Base-by-base conservation (phyloP, 2,329 filamentous ascomycete species). In the Calcarisporium arbuscula region DNA sequence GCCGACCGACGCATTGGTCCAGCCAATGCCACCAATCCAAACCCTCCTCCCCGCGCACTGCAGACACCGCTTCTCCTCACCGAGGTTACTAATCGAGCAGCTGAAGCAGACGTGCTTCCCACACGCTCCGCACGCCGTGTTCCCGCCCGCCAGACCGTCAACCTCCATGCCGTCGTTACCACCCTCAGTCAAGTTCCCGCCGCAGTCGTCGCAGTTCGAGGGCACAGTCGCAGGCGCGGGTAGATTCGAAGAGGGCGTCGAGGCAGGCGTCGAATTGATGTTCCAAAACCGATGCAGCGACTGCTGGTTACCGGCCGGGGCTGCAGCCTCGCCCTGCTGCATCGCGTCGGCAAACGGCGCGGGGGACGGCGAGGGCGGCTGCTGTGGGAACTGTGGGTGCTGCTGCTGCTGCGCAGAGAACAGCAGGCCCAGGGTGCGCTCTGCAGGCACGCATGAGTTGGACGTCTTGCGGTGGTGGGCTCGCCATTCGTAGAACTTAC, bases 251-350 rank as follows among this genome's bases (percentile, higher is more conserved):
- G 58, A 47, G 1, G 44, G 39, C 3, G 50, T 48, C 0, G 54
- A 32, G 10, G 46, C 42, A 5, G 65, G 51, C 0, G 58, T 52
- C 0, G 61, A 58, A 2, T 61, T 65, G 11, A 80, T 62, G n/a
- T 66, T 65, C 74, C 74, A 82, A 57, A 80, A 81, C 26, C 61
- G 70, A 52, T 80, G 74, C 0, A 81, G 60, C 1, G 70, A 77
- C 50, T 80, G 75, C 16, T 40, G 38, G 12, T 38, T 44, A 8
- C 37, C 29, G 8, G 9, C 32, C 14, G 12, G 38, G 23, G 29
- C 15, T 45, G 18, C 7, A 22, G 11, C 49, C 33, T 31, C n/a
- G 14, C 31, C 27, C n/a, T 28, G 30, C 14, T 34, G 38, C 26
- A 22, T 41, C 30, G 17, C 35, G 30, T 26, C 28, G 15, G 14